A percentile compares a stretch with the other conserved stretches of the same genome.
These are phyloP conservation scores for Debaryomyces sp. DNA, from an alignment of 1,139 yeast genomes.

Conservation along the genomic window DNA sequence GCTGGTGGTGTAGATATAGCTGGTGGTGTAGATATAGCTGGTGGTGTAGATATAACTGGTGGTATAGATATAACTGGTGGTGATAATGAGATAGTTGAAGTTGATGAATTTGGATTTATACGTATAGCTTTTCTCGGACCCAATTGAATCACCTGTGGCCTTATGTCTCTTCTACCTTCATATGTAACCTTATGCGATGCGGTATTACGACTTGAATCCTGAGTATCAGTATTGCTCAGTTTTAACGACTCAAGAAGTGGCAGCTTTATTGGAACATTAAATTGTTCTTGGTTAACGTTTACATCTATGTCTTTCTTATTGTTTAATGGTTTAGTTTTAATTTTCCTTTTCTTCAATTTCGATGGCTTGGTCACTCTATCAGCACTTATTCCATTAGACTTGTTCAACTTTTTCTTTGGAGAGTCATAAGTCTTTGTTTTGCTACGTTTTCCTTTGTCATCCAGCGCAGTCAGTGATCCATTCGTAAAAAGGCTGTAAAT, in stretches of 20 bases:
- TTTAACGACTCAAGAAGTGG: not conserved
- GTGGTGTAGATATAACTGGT: not conserved
- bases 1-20: not conserved
- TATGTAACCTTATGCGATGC: not conserved
- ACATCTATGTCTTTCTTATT: not conserved
- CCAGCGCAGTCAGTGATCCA: not conserved
- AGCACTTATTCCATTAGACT: not conserved
- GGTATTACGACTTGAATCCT: not conserved
- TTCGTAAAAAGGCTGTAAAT: not conserved
- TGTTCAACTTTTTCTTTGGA: not conserved
- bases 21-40: not conserved
- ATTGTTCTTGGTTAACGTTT: not conserved
- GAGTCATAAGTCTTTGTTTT: not conserved
- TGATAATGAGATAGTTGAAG: not conserved
- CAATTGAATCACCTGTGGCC: not conserved
- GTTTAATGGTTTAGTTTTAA: not conserved
- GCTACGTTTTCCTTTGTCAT: not conserved
- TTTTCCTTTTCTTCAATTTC: not conserved
- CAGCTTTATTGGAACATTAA: not conserved
- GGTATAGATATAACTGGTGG: not conserved
- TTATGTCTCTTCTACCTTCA: not conserved
- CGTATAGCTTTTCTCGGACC: constrained; percentile 2
- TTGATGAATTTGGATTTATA: constrained; percentile 5
- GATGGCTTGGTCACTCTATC: not conserved
- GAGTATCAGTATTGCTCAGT: not conserved